Base-by-base conservation (phyloP, 2,329 filamentous ascomycete genomes). In the Lecanoromycetidae sp. region DNA sequence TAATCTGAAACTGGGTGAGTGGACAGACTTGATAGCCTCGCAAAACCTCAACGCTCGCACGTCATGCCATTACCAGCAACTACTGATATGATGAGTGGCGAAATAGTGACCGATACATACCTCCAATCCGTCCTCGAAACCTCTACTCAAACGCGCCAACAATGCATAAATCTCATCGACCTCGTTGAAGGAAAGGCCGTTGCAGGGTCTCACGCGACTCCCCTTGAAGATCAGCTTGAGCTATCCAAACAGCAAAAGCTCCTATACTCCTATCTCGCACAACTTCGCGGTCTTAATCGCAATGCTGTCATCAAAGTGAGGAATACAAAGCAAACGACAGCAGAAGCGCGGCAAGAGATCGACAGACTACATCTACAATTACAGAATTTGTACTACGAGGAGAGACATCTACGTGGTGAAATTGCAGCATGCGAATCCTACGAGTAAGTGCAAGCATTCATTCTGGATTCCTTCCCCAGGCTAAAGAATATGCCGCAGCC, bases 341-440 rank as follows among this genome's bases (percentile, higher is more conserved):
- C 86, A 25, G 87, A 94, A 63, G 84, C 84, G 40, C 79, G 88
- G 40, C 84, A 90, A 58, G 87, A 94, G 65, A 87, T 96, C 54
- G 91, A 98, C 62, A 79, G 82, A 41, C 72, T 98, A 52, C 88
- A 96, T 61, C 73, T 98, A 30, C 85, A 94, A 60, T 73, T 98
- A 46, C 90, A 96, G 66, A 98, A 98, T 60, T 70, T 98, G 6
- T 93, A 91, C 63, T 98, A 98, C 61, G 90, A 98, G 65, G 88
- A 96, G 67, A 75, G 86, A 46, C 87, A 95, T 64, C 69, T 98
- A 46, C 79, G 84, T 54, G 85, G 85, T 40, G 91, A 98, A 66
- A 96, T 98, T 52, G 71, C 77, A 0, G 87, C 85, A 7, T 96
- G 91, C 63, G 85, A 94, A 61, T 83, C 81, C 43, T 95, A 93